Evolutionary conservation across 2,329 filamentous ascomycete genomes (phyloP), one percentile per base, ranked within the genome.

Genomic region (Leptographium galeiforme): DNA sequence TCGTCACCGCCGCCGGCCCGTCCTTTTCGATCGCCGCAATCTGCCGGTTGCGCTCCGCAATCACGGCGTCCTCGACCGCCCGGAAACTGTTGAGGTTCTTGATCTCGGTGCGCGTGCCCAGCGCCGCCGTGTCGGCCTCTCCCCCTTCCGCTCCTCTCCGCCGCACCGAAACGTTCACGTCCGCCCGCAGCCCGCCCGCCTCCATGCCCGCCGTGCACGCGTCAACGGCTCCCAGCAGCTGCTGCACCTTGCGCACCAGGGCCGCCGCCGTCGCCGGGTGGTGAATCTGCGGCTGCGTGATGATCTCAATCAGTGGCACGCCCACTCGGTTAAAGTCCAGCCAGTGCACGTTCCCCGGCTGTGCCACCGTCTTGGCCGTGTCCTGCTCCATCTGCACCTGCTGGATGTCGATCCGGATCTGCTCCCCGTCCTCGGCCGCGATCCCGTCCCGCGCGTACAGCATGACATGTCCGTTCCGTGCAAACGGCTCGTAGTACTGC

Each of bases 331-430:
- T 97, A 69, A 96, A 90, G 66, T 98, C 93, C 32, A 98, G 76
- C 64, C 94, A 83, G 59, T 90, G 82, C 6, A 79, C 78, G 13
- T 79, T 82, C 13, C 79, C 81, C 1, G 85, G 80, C 60, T 91
- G 84, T 33, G 87, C 83, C 41, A 90, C 77, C 1, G 91, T 96
- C 69, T 97, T 97, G 59, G 90, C 93, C 1, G 93, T 97, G 66
- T 98, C 93, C 69, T 98, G 93, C 70, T 98, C 93, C 72, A 98
- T 84, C 68, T 98, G 93, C 10, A 98, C 78, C 67, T 97, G 93
- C 67, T 93, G 87, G 63, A 98, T 95, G 34, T 86, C 84, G 50
- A 98, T 77, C 0, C 72, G 75, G 19, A 95, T 69, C n/a, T 75
- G 70, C 18, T 84, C 74, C 1, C 85, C 85, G 61, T 89, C 85